These are phyloP conservation scores for Papilionanthe hybrid DNA, from an alignment of 116 monocot species.

Conservation along the genomic window DNA sequence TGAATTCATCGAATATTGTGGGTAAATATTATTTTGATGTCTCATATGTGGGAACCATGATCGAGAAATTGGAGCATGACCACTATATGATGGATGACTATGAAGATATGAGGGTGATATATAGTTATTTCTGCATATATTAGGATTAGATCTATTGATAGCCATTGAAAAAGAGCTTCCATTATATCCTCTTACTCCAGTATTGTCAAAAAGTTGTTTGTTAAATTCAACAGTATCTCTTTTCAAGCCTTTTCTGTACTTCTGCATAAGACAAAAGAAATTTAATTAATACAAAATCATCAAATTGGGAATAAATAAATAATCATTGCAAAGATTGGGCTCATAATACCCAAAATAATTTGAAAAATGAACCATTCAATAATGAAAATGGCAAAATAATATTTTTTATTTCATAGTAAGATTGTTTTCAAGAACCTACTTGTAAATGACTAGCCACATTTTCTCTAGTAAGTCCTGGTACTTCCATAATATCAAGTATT, in stretches of 20 bases:
- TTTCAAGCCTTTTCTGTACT: conserved; percentile 18
- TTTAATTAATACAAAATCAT: background rate
- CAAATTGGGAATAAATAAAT: no score
- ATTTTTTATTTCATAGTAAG: background rate
- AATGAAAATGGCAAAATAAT: background rate
- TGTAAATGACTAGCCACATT: conserved; percentile 38
- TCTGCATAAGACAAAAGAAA: conserved; percentile 11
- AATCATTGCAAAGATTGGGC: no score
- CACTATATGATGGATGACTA: background rate
- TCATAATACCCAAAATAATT: background rate
- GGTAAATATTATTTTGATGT: background rate
- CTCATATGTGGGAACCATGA: background rate
- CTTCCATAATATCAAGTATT: conserved; percentile 23
- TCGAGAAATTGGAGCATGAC: background rate
- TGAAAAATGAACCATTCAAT: background rate
- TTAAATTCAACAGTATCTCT: conserved; percentile 5
- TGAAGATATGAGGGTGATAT: background rate
- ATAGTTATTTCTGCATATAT: background rate
- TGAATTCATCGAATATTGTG: background rate
- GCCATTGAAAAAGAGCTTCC: background rate
- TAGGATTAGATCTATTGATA: background rate
- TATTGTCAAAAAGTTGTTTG: background rate
- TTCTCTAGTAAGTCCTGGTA: conserved; percentile 17
- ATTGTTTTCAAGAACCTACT: conserved; percentile 5
- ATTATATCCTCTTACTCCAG: background rate